phyloP scores from a whole-genome alignment of 805 yeast genomes.

The Yarrowia hollandica region DNA sequence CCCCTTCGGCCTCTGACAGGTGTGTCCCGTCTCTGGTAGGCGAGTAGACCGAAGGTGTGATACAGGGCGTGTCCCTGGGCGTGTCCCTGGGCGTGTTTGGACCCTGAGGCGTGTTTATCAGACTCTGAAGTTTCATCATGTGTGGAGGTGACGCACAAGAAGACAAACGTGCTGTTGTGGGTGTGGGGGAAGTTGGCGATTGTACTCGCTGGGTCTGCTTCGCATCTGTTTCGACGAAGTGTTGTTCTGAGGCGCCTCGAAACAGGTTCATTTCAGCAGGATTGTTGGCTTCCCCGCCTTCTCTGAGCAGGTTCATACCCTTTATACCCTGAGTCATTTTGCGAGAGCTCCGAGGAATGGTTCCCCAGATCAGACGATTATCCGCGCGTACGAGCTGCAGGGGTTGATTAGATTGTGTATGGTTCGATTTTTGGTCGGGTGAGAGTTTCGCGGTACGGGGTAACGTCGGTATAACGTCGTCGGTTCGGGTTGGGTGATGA shows the following conservation, averaged over 20 bases:
- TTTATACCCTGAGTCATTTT: constrained; percentile 12
- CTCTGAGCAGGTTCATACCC: constrained; percentile 9
- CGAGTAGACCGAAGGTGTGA: constrained; percentile 1
- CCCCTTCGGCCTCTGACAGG: constrained; percentile 16
- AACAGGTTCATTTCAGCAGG: not conserved
- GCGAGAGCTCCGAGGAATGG: not conserved
- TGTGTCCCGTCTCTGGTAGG: not conserved
- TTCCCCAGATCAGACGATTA: constrained; percentile 3
- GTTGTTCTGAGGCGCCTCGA: not conserved
- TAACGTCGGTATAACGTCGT: not conserved
- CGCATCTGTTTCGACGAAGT: not conserved
- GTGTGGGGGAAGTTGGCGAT: not conserved
- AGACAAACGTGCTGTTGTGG: not conserved
- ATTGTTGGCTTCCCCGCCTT: not conserved
- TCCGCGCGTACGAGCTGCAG: constrained; percentile 26
- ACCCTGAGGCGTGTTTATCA: not conserved
- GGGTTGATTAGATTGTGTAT: constrained; percentile 27
- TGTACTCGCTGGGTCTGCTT: not conserved
- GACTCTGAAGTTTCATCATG: not conserved
- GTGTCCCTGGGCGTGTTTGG: not conserved
- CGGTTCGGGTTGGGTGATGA: not conserved
- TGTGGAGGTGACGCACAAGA: constrained; percentile 8
- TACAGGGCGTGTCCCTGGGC: not conserved
- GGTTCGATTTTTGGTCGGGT: not conserved
- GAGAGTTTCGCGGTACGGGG: not conserved